Evolutionary conservation across 169 alveolate species (phyloP).

Genomic region (Eimeria tenella): DNA sequence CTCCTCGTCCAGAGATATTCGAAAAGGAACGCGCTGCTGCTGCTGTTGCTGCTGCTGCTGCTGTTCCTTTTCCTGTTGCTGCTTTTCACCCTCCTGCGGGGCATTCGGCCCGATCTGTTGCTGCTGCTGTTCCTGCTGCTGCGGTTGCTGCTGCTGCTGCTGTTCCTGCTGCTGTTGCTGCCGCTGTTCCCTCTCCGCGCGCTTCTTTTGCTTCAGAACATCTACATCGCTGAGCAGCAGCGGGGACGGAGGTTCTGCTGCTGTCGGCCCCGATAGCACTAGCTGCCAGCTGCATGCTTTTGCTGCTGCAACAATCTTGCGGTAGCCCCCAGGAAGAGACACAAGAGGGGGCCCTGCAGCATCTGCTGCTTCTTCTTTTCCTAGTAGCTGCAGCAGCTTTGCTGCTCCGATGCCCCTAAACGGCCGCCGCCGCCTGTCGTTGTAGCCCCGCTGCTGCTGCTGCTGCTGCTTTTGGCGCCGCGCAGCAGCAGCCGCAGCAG

Average conservation of each 20-base stretch:
- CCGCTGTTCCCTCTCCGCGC: not conserved
- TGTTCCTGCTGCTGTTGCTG: not conserved
- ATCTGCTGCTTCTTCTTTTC: not conserved
- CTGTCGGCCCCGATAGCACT: not conserved
- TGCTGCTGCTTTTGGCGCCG: not conserved
- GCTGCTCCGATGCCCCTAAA: not conserved
- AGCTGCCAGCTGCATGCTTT: constrained; percentile 58
- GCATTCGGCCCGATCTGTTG: not conserved
- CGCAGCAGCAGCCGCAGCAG: not conserved
- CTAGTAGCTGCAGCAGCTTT: not conserved
- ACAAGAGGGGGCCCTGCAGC: not conserved
- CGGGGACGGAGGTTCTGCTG: not conserved
- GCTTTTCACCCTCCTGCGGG: not conserved
- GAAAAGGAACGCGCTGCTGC: not conserved
- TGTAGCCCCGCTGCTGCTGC: not conserved
- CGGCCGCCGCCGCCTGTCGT: not conserved
- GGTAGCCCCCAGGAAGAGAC: not conserved
- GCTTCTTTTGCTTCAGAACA: not conserved
- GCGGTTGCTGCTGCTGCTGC: not conserved
- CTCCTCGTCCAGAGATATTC: not conserved
- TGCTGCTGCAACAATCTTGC: not conserved
- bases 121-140: too few species aligned
- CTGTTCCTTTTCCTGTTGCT: not conserved
- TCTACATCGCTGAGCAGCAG: constrained; percentile 49
- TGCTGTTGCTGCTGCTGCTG: not conserved